Evolutionary conservation across 2,329 filamentous ascomycete genomes (phyloP).

Genomic region (Bipolaris zeicola): DNA sequence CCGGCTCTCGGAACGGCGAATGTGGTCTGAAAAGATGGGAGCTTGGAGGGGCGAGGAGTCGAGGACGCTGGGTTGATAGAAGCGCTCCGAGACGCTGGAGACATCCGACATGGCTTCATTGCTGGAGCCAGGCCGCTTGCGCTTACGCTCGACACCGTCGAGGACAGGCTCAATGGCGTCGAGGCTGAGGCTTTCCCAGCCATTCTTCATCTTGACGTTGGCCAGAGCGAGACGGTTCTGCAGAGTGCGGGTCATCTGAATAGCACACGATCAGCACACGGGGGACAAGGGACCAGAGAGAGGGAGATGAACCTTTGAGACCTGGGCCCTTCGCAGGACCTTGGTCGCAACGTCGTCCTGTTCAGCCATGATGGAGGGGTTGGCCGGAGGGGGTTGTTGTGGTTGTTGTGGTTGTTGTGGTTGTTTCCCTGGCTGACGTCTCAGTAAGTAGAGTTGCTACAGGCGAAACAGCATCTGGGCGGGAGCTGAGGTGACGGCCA

Average conservation of each 20-base stretch:
- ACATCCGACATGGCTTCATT: conserved; percentile 84
- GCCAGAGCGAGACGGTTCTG: conserved; percentile 94
- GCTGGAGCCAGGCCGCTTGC: conserved; percentile 67
- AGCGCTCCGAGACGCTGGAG: conserved; percentile 79
- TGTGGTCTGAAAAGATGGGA: conserved; percentile 81
- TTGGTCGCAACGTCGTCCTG: conserved; percentile 51
- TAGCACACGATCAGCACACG: conserved; percentile 31
- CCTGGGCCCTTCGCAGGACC: conserved; percentile 51
- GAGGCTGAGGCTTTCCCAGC: conserved; percentile 88
- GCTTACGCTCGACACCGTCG: conserved; percentile 73
- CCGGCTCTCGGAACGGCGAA: conserved; percentile 63
- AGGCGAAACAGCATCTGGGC: conserved; percentile 31
- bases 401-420: conserved; percentile 10
- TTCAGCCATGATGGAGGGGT: conserved; percentile 39
- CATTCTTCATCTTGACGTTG: conserved; percentile 96
- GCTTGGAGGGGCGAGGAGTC: conserved; percentile 86
- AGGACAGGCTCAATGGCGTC: conserved; percentile 84
- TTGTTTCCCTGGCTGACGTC: conserved; percentile 32
- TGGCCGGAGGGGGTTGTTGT: conserved; percentile 9
- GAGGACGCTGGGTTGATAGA: conserved; percentile 69
- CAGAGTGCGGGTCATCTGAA: conserved; percentile 86
- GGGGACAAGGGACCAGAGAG: conserved; percentile 20
- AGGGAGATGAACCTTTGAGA: conserved; percentile 48
- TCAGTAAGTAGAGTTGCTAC: conserved; percentile 34
- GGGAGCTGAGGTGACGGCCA: conserved; percentile 37